Conservation (phyloP, 495 filamentous ascomycete species). For the Penicillium salamii region DNA sequence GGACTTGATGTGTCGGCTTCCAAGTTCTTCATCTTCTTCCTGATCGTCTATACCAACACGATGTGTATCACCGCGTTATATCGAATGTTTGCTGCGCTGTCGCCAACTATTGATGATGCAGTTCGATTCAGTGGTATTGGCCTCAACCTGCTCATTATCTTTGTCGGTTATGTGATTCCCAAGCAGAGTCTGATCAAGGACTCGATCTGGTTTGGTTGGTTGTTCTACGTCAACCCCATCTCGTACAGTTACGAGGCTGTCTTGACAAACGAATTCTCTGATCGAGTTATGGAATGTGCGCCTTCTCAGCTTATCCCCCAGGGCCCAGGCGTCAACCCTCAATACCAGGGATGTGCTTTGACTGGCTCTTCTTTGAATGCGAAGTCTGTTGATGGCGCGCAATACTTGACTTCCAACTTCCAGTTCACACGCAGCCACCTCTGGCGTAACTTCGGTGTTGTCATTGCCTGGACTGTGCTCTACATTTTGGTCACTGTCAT, state of each 20-base stretch:
- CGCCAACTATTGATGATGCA: constrained; percentile 69
- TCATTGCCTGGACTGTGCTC: constrained; percentile 65
- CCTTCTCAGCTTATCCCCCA: constrained; percentile 54
- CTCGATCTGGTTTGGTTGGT: constrained; percentile 78
- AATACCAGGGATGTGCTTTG: constrained; percentile 61
- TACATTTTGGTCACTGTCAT: constrained; percentile 67
- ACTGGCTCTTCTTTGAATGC: constrained; percentile 49
- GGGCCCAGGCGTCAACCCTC: constrained; percentile 46
- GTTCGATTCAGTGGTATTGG: constrained; percentile 68
- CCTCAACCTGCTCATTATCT: constrained; percentile 67
- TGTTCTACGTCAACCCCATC: constrained; percentile 72
- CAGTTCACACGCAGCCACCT: constrained; percentile 62
- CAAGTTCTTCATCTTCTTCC: constrained; percentile 71
- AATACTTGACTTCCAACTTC: constrained; percentile 55
- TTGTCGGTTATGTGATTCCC: constrained; percentile 78
- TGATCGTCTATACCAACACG: constrained; percentile 68
- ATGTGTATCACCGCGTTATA: constrained; percentile 68
- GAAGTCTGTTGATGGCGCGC: constrained; percentile 51
- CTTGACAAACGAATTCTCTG: constrained; percentile 65
- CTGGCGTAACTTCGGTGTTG: constrained; percentile 79
- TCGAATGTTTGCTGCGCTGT: constrained; percentile 73
- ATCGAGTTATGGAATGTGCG: constrained; percentile 56
- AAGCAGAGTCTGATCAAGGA: constrained; percentile 58
- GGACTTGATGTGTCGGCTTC: constrained; percentile 60
- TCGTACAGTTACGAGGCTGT: constrained; percentile 73